These are phyloP conservation scores for Inonotus hispidus DNA, from an alignment of 1,284 basidiomycete species.

Conservation along the genomic window DNA sequence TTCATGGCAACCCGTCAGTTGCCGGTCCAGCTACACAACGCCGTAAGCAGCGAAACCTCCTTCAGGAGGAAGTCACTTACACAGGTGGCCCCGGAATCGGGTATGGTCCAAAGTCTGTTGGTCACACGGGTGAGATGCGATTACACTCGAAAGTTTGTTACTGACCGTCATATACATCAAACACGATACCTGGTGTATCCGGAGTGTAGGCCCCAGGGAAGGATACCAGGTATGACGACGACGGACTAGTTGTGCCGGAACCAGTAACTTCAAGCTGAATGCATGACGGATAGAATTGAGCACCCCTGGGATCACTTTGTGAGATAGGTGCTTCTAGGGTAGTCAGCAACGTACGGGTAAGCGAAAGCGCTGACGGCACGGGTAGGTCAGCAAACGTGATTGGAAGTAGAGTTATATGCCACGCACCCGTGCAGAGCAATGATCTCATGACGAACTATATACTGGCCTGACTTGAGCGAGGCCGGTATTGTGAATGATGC, in stretches of 20 bases:
- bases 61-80: constrained; percentile 1
- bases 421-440: constrained; percentile 15
- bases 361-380: not conserved
- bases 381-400: not conserved
- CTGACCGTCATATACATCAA: constrained; percentile 33
- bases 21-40: not conserved
- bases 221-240: constrained; percentile 37
- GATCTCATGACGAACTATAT: constrained; percentile 46
- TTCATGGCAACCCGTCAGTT: not conserved
- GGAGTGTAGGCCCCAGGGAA: constrained; percentile 49
- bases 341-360: not conserved
- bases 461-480: constrained; percentile 41
- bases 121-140: not conserved
- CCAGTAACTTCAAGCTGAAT: constrained; percentile 49
- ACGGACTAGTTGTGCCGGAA: constrained; percentile 41
- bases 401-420: not conserved
- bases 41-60: not conserved
- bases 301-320: constrained; percentile 26
- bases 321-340: not conserved
- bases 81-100: constrained; percentile 23
- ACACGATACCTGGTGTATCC: constrained; percentile 39
- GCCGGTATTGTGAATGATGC: constrained; percentile 43
- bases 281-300: constrained; percentile 41
- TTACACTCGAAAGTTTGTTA: not conserved
- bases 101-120: constrained; percentile 17